Percentiles rank a stretch among this genome's conserved stretches.
Evolutionary conservation across 2,329 filamentous ascomycete genomes (phyloP).

Genomic region (Phyllosticta citribraziliensis): DNA sequence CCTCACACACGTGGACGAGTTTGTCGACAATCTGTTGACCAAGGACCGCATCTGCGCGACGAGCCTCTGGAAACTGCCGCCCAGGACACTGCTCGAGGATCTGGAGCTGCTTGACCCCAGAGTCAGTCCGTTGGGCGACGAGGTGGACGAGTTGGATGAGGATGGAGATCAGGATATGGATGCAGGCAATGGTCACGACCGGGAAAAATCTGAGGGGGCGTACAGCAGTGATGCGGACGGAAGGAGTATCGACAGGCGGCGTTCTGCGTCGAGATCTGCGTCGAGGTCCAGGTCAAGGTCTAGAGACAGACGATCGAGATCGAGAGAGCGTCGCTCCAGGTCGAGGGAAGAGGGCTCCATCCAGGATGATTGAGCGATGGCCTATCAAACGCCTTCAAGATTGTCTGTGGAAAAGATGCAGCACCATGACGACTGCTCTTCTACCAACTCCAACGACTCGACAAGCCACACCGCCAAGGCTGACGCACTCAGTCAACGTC

Average conservation of each 20-base stretch:
- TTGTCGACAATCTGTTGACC: conserved; percentile 81
- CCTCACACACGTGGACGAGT: conserved; percentile 79
- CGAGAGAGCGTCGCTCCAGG: background rate
- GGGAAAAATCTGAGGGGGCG: background rate
- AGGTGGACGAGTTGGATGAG: conserved; percentile 59
- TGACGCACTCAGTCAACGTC: too few relatives aligned
- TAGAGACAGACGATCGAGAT: background rate
- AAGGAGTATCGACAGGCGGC: background rate
- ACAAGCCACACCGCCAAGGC: too few relatives aligned
- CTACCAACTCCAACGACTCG: too few relatives aligned
- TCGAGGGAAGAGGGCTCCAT: background rate
- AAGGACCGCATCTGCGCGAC: conserved; percentile 89
- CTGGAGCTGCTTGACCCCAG: conserved; percentile 77
- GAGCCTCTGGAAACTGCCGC: conserved; percentile 83
- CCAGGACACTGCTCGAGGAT: conserved; percentile 75
- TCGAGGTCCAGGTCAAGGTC: background rate
- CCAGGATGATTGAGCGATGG: background rate
- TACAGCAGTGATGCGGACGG: conserved; percentile 1
- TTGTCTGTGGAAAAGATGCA: too few relatives aligned
- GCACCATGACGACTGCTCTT: too few relatives aligned
- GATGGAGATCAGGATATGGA: conserved; percentile 38
- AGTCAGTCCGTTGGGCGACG: conserved; percentile 70
- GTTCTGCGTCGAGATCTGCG: background rate
- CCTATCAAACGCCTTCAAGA: too few relatives aligned
- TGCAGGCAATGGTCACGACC: background rate